These are phyloP conservation scores for Magnusiomyces ingens DNA, from an alignment of 1,139 yeast genomes.

Conservation along the genomic window DNA sequence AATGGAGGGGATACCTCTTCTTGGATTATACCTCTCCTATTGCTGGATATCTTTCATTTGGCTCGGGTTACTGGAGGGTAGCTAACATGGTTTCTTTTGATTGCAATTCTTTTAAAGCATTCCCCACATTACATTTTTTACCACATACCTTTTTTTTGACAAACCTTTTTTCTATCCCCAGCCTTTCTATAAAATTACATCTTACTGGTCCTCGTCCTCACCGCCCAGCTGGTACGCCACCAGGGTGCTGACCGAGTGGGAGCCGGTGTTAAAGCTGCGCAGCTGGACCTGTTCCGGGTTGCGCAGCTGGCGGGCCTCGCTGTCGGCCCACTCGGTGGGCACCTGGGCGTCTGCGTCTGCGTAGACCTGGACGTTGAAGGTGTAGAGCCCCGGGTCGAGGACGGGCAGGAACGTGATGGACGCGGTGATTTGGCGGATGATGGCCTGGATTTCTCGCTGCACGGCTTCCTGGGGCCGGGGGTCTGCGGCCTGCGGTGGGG, in stretches of 20 bases:
- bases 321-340: slow-evolving; percentile 84
- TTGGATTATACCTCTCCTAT: no score
- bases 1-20: no score
- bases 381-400: slow-evolving; percentile 51
- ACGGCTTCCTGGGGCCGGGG: slow-evolving; percentile 43
- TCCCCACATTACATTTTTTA: no score
- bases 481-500: no score
- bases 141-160: no score
- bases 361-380: slow-evolving; percentile 82
- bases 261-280: slow-evolving; percentile 59
- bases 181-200: no score
- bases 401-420: slow-evolving; percentile 82
- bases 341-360: slow-evolving; percentile 67
- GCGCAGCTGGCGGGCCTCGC: slow-evolving; percentile 52
- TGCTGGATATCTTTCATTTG: no score
- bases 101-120: no score
- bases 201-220: slow-evolving; percentile 4
- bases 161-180: no score
- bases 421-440: slow-evolving; percentile 84
- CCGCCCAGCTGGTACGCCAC: slow-evolving; percentile 55
- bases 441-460: slow-evolving; percentile 73
- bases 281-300: slow-evolving; percentile 65
- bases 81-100: no score
- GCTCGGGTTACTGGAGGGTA: no score
- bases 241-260: slow-evolving; percentile 66